A percentile compares a stretch with the other conserved stretches of the same genome.
phyloP scores from a whole-genome alignment of 208 protist genomes.

The Acanthamoeba quina region DNA sequence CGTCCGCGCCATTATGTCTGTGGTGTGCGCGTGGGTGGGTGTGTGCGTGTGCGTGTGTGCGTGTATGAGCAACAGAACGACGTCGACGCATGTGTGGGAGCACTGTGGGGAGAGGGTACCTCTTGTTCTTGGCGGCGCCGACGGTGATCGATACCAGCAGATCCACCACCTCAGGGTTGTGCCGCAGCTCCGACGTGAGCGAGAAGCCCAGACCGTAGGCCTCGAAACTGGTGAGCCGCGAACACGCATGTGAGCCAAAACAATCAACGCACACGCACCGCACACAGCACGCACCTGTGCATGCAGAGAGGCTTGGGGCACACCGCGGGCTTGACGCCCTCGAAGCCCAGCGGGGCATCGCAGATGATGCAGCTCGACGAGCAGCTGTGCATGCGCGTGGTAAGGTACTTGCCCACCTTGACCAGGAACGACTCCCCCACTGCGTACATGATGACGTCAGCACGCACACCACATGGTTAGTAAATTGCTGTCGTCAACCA shows the following conservation, averaged over 20 bases:
- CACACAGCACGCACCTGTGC: not conserved
- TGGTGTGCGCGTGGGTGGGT: too few relatives aligned
- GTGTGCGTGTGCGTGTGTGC: too few relatives aligned
- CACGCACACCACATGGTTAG: not conserved
- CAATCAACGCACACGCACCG: too few relatives aligned
- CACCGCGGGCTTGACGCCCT: slow-evolving; percentile 73
- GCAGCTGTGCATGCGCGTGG: slow-evolving; percentile 68
- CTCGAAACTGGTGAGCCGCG: not conserved
- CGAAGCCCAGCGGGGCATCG: slow-evolving; percentile 72
- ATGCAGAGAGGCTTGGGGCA: slow-evolving; percentile 77
- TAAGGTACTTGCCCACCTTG: slow-evolving; percentile 1
- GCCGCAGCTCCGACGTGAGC: slow-evolving; percentile 14
- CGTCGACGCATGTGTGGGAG: too few relatives aligned
- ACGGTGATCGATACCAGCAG: slow-evolving; percentile 7
- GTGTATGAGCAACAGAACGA: too few relatives aligned
- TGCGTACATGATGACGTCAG: not conserved
- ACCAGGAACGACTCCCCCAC: not conserved
- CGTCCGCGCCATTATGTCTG: not conserved
- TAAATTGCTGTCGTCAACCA: too few relatives aligned
- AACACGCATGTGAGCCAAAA: too few relatives aligned
- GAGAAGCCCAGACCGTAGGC: slow-evolving; percentile 50
- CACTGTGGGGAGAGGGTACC: not conserved
- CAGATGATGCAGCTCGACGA: slow-evolving; percentile 78
- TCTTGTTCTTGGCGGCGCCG: slow-evolving; percentile 31
- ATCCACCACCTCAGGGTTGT: slow-evolving; percentile 33